Evolutionary conservation across 2,329 filamentous ascomycete species (phyloP), one percentile per base, ranked within the genome.

Genomic region (Neurospora crassa): DNA sequence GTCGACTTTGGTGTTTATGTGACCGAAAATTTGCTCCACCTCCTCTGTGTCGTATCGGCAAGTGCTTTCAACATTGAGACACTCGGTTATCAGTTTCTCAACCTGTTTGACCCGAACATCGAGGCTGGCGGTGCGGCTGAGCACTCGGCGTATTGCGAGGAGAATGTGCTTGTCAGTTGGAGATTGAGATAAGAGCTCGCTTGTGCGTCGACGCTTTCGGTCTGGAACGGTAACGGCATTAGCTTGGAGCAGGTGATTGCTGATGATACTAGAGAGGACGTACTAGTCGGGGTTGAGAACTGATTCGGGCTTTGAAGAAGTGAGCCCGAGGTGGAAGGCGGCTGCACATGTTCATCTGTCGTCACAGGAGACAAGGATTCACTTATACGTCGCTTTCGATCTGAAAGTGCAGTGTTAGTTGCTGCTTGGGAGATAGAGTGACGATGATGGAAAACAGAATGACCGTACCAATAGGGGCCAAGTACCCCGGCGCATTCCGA

Each of bases 21-120:
- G 14, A 34, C 53, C 53, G 24, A 18, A 2, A 3, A 63, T 34
- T 16, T 34, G 24, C 14, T 34, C 53, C 53, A 2, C 53, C 24
- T 34, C 12, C 24, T 63, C 53, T 24, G 5, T 63, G 53, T 63
- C 7, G 53, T 16, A 10, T 63, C 14, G 18, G 24, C 53, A 18
- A 18, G 6, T 63, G 24, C 18, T 5, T 10, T 63, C 24, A 24
- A 7, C 24, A 34, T 63, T 10, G 24, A 63, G 53, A 34, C 14
- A 34, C 67, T 63, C 63, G 45, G 59, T 69, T 59, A 63, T 34
- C 53, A 63, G 12, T 34, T 63, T 63, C 53, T 71, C 70, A 11
- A 71, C 37, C 70, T 53, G 47, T 40, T 71, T 53, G 12, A 71
- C 5, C 16, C 70, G 67, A 37, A 3, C 45, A n/a, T 71, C 67